Conservation (phyloP, 2,329 filamentous ascomycete genomes). For the Stenocarpella maydis region DNA sequence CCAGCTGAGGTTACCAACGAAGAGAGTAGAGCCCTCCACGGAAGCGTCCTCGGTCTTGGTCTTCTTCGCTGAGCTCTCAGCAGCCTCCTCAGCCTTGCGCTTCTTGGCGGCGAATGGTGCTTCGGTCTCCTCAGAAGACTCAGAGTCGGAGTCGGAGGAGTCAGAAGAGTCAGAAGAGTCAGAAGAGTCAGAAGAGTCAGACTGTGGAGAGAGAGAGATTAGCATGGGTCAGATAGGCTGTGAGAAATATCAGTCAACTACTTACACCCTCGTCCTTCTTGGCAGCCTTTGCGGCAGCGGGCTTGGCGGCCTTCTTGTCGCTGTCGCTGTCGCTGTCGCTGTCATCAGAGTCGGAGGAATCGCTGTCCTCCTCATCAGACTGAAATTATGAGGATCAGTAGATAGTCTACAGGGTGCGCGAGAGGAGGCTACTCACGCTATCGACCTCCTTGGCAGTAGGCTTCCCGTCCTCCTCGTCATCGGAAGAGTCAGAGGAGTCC, state of each 20-base stretch:
- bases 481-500: slow-evolving; percentile 45
- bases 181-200: slow-evolving; percentile 36
- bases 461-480: slow-evolving; percentile 39
- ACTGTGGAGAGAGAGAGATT: slow-evolving; percentile 4
- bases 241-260: neutral
- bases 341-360: slow-evolving; percentile 40
- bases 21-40: slow-evolving; percentile 72
- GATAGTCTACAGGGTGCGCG: too few species aligned
- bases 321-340: slow-evolving; percentile 38
- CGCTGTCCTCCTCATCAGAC: slow-evolving; percentile 40
- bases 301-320: slow-evolving; percentile 42
- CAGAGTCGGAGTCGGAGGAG: slow-evolving; percentile 47
- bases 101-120: slow-evolving; percentile 62
- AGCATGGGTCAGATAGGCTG: neutral
- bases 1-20: slow-evolving; percentile 92
- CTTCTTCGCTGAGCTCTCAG: slow-evolving; percentile 68
- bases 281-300: slow-evolving; percentile 39
- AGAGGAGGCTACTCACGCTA: slow-evolving; percentile 24
- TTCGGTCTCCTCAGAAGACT: slow-evolving; percentile 38
- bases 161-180: slow-evolving; percentile 42
- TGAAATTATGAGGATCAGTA: neutral
- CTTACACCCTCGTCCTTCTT: slow-evolving; percentile 37
- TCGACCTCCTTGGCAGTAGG: slow-evolving; percentile 38
- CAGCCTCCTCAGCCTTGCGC: slow-evolving; percentile 69
- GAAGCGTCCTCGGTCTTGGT: slow-evolving; percentile 65